Base-by-base conservation (phyloP, 345 rosid genomes). In the Chamaenerion angustifolium region DNA sequence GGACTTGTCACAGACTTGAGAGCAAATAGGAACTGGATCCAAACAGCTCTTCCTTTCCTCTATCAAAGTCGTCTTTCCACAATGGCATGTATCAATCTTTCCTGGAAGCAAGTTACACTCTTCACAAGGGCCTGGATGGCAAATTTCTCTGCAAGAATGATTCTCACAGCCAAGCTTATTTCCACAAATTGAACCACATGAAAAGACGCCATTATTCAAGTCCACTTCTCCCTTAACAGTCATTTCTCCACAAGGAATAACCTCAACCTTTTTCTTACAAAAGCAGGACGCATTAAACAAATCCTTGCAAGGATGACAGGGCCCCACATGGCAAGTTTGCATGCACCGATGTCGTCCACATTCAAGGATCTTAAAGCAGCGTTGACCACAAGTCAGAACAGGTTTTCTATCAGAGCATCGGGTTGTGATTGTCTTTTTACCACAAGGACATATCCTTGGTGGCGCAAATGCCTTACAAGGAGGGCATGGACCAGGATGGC, bases 401-500 rank as follows among this genome's bases (percentile, higher is more conserved):
- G 89, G 70, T 54, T 63, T 80, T 51, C 84, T 70, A 62, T 92
- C 98, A 3, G 85, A 82, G 62, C 98, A 92, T 72, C 96, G 74
- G n/a, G 85, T 78, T 12, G 93, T 79, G 59, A 80, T 65, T 46
- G 62, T 64, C 65, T 87, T 78, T 71, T 84, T 92, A 57, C 95
- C 93, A 62, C 96, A 92, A 60, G 95, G 96, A 46, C 96, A 92
- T 49, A 56, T 43, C 17, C 73, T 61, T 4, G 93, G 85, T 6
- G 88, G 96, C 57, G 98, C 94, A 75, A 92, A 92, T 12, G 85
- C 83, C 74, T 82, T 92, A 58, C 95, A 92, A 51, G 98, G 95
- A 68, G 98, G 96, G 66, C 96, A 92, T 11, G 98, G 96, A 46
- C 98, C 98, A 14, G 96, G 98, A 51, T 92, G 98, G 58, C 96